Conservation (phyloP, 1,139 yeast species). For the Williopsis jadinii region DNA sequence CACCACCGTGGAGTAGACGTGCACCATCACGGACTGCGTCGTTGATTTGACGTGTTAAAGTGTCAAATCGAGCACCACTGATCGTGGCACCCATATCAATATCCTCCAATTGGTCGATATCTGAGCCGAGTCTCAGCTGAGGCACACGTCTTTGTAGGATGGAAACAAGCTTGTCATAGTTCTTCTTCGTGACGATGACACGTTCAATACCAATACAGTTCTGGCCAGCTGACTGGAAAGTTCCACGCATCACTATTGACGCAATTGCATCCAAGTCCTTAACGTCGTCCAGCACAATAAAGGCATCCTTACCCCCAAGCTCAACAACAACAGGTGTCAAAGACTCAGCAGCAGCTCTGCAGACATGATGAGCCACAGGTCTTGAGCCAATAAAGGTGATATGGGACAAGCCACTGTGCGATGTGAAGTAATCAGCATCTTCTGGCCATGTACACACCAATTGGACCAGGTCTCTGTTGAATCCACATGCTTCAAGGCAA, state of each 20-base stretch:
- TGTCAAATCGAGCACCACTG: conserved; percentile 63
- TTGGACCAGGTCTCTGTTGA: conserved; percentile 79
- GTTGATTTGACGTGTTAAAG: conserved; percentile 54
- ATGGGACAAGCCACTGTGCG: conserved; percentile 77
- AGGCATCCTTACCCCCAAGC: conserved; percentile 92
- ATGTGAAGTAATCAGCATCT: conserved; percentile 77
- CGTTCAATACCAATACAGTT: conserved; percentile 96
- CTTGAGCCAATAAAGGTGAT: conserved; percentile 94
- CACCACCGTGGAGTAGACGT: conserved; percentile 69
- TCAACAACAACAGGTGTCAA: conserved; percentile 93
- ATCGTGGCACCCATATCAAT: conserved; percentile 97
- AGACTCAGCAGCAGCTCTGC: conserved; percentile 70
- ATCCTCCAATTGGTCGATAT: conserved; percentile 81
- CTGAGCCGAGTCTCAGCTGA: conserved; percentile 72
- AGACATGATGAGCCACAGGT: conserved; percentile 85
- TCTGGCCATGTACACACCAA: conserved; percentile 74
- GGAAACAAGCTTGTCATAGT: conserved; percentile 55
- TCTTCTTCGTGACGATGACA: conserved; percentile 66
- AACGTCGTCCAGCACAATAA: conserved; percentile 73
- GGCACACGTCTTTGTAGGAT: conserved; percentile 53
- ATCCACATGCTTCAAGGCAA: conserved; percentile 66
- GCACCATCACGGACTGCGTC: conserved; percentile 86
- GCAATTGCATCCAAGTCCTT: conserved; percentile 53
- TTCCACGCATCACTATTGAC: conserved; percentile 84
- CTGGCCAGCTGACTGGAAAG: conserved; percentile 95